These are phyloP conservation scores for Spatholobus suberectus DNA, from an alignment of 306 rosid genomes.

Conservation along the genomic window DNA sequence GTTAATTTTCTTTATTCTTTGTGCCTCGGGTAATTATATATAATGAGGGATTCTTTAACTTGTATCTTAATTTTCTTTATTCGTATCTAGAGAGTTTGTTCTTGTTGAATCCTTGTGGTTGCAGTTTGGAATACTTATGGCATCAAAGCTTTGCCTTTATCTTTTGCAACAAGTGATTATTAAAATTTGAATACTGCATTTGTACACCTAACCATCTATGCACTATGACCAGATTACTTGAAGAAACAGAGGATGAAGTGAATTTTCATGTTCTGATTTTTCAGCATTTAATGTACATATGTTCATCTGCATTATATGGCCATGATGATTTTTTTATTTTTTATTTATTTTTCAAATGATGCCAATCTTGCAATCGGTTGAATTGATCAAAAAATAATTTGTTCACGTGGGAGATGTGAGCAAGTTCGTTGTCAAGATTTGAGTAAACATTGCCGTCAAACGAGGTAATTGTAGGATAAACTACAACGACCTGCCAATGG, in stretches of 20 bases:
- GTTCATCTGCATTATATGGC: slow-evolving; percentile 13
- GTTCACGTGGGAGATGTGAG: slow-evolving; percentile 76
- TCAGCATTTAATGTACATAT: slow-evolving; percentile 36
- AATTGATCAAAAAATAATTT: slow-evolving; percentile 81
- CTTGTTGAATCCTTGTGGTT: too few relatives aligned
- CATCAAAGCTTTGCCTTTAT: slow-evolving; percentile 27
- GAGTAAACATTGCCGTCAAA: slow-evolving; percentile 82
- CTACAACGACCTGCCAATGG: slow-evolving; percentile 10
- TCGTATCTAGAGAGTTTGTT: too few relatives aligned
- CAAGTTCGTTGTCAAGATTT: slow-evolving; percentile 90
- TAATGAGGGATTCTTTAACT: too few relatives aligned
- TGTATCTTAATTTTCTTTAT: too few relatives aligned
- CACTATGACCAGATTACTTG: slow-evolving; percentile 73
- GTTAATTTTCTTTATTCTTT: too few relatives aligned
- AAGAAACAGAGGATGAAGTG: slow-evolving; percentile 94
- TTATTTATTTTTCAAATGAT: slow-evolving; percentile 14
- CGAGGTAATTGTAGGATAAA: slow-evolving; percentile 52
- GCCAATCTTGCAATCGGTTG: slow-evolving; percentile 67
- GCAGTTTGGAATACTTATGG: slow-evolving; percentile 2
- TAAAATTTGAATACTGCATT: slow-evolving; percentile 24
- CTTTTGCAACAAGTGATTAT: slow-evolving; percentile 36
- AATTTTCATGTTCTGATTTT: slow-evolving; percentile 38
- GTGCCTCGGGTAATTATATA: too few relatives aligned
- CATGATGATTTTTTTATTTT: too few relatives aligned
- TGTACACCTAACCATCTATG: slow-evolving; percentile 56